These are phyloP conservation scores for Fusarium circinatum DNA, from an alignment of 2,329 filamentous ascomycete species.

Conservation along the genomic window DNA sequence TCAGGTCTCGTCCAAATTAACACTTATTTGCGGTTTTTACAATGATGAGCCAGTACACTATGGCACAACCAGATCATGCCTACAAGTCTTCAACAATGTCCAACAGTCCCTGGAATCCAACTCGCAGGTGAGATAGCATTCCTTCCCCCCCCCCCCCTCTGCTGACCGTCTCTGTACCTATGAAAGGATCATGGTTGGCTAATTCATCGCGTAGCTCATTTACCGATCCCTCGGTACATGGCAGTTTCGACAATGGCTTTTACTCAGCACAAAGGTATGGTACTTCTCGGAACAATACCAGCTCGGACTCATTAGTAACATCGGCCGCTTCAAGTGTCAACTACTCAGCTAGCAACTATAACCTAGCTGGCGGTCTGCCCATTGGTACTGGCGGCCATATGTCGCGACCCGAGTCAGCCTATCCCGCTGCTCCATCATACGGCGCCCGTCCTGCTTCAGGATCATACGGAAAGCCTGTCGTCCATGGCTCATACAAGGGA, in stretches of 20 bases:
- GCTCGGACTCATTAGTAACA: slow-evolving; percentile 48
- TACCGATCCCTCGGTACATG: slow-evolving; percentile 46
- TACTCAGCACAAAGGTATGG: slow-evolving; percentile 54
- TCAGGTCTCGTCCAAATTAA: slow-evolving; percentile 38
- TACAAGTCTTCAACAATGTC: slow-evolving; percentile 59
- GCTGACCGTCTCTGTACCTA: background rate
- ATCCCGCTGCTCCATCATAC: slow-evolving; percentile 54
- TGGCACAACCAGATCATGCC: slow-evolving; percentile 60
- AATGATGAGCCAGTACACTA: slow-evolving; percentile 53
- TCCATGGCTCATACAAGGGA: slow-evolving; percentile 54
- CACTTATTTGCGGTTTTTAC: slow-evolving; percentile 39
- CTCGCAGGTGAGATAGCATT: slow-evolving; percentile 60
- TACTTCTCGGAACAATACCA: slow-evolving; percentile 29
- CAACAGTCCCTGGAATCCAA: slow-evolving; percentile 61
- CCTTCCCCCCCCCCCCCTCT: background rate
- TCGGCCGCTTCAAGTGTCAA: slow-evolving; percentile 53
- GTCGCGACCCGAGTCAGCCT: slow-evolving; percentile 54
- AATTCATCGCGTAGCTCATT: slow-evolving; percentile 47
- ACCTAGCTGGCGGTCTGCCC: slow-evolving; percentile 40
- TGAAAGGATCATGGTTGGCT: slow-evolving; percentile 29
- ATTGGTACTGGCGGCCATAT: slow-evolving; percentile 50
- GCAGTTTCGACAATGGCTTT: slow-evolving; percentile 51
- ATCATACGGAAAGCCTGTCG: slow-evolving; percentile 47
- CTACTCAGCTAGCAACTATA: slow-evolving; percentile 52
- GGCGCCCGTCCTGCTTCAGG: slow-evolving; percentile 55